phyloP scores from a whole-genome alignment of 352 stramenopile species.

The Pythium grandisporangium region DNA sequence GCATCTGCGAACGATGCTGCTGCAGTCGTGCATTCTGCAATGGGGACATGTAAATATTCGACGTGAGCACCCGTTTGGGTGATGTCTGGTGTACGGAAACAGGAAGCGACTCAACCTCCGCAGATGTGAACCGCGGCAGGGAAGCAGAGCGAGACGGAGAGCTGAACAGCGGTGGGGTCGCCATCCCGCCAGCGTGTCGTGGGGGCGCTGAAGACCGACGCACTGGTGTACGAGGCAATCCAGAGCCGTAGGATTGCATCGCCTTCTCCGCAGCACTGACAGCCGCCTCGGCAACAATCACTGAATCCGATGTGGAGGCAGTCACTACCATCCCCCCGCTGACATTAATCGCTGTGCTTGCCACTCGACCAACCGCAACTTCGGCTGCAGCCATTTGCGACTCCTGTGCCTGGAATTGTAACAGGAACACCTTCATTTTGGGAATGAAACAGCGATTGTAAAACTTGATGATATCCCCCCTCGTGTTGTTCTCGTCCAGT shows the following conservation, averaged over 20 bases:
- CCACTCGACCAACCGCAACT: conserved; percentile 36
- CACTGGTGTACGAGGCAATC: conserved; percentile 28
- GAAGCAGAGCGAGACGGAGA: conserved; percentile 26
- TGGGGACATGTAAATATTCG: conserved; percentile 84
- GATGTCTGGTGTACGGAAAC: conserved; percentile 71
- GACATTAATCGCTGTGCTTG: conserved; percentile 13
- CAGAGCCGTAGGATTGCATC: conserved; percentile 40
- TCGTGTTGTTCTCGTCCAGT: conserved; percentile 38
- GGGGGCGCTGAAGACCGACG: conserved; percentile 10
- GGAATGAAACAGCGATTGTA: conserved; percentile 83
- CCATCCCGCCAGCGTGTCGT: conserved; percentile 2
- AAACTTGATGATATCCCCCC: conserved; percentile 86
- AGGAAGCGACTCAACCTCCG: conserved; percentile 72
- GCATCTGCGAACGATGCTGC: conserved; percentile 53
- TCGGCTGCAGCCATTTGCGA: conserved; percentile 71
- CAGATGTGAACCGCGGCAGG: conserved; percentile 56
- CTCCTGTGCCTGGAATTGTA: conserved; percentile 82
- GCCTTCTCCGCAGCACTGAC: conserved; percentile 58
- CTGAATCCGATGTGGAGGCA: conserved; percentile 56
- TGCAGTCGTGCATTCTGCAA: conserved; percentile 63
- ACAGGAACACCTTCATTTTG: conserved; percentile 78
- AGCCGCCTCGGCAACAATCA: conserved; percentile 71
- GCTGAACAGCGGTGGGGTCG: conserved; percentile 27
- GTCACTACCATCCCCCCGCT: conserved; percentile 29
- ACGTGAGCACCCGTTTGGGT: conserved; percentile 65